phyloP scores from a whole-genome alignment of 371 early-diverging fungal genomes.

The Lichtheimia corymbifera region DNA sequence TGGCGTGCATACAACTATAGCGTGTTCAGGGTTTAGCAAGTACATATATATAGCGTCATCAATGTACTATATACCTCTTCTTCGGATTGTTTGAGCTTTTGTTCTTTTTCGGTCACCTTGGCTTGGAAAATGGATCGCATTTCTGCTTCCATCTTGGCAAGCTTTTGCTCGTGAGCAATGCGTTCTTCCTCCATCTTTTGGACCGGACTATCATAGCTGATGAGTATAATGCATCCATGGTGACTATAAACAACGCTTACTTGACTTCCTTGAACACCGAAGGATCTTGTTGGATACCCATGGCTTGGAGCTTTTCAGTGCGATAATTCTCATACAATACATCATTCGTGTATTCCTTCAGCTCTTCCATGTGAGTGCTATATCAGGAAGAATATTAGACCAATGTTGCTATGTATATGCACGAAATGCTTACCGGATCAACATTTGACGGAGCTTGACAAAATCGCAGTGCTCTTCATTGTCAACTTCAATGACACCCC shows the following conservation, averaged over 20 bases:
- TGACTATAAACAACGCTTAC: constrained; percentile 18
- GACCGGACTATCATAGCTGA: constrained; percentile 58
- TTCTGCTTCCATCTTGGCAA: constrained; percentile 96
- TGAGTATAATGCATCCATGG: too few relatives aligned
- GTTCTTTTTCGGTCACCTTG: constrained; percentile 96
- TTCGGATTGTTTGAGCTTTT: constrained; percentile 94
- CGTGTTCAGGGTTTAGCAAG: too few relatives aligned
- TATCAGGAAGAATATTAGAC: too few relatives aligned
- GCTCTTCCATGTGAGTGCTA: constrained; percentile 86
- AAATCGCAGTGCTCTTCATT: constrained; percentile 92
- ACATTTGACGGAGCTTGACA: constrained; percentile 90
- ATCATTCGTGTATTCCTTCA: constrained; percentile 92
- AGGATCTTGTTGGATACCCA: constrained; percentile 81
- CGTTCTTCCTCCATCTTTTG: constrained; percentile 92
- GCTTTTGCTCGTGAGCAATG: constrained; percentile 87
- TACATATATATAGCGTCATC: background rate
- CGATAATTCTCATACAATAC: constrained; percentile 95
- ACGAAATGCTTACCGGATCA: constrained; percentile 52
- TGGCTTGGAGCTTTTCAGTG: constrained; percentile 81
- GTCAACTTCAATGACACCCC: constrained; percentile 96
- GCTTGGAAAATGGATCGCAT: constrained; percentile 97
- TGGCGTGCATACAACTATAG: constrained; percentile 80
- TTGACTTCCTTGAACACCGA: constrained; percentile 83
- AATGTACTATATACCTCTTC: constrained; percentile 69
- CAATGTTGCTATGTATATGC: too few relatives aligned